A percentile compares a stretch with the other conserved stretches of the same genome.
Evolutionary conservation across 192 early-diverging fungal genomes (phyloP).

Genomic region (Coemansia sp.): DNA sequence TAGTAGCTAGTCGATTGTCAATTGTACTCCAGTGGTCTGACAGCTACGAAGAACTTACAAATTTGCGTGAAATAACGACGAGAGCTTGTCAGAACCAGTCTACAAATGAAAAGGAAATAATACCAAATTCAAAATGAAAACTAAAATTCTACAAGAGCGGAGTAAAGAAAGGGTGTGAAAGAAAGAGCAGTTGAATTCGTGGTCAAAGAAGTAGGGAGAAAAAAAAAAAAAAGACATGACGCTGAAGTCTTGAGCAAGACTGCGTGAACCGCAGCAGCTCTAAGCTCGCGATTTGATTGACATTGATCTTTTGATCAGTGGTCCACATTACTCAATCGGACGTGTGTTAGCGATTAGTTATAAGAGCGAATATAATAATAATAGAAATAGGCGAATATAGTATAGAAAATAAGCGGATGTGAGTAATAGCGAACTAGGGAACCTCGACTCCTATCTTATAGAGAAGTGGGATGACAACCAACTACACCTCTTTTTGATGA

Average conservation of each 20-base stretch:
- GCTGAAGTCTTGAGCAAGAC: neutral
- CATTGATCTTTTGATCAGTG: too few relatives aligned
- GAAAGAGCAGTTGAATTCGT: neutral
- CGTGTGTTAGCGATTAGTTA: too few relatives aligned
- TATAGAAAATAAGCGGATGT: too few relatives aligned
- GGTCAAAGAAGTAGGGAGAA: constrained; percentile 1
- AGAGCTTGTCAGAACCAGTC: constrained; percentile 6
- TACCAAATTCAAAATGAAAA: neutral
- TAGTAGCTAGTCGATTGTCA: neutral
- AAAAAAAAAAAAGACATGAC: neutral
- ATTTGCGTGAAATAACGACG: neutral
- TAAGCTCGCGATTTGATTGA: neutral
- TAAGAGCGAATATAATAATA: too few relatives aligned
- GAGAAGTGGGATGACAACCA: too few relatives aligned
- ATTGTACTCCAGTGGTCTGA: neutral
- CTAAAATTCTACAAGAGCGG: neutral
- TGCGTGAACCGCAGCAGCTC: neutral
- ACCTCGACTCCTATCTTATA: too few relatives aligned
- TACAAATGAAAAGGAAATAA: constrained; percentile 2
- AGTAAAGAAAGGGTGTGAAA: neutral
- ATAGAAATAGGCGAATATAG: too few relatives aligned
- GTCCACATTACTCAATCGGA: too few relatives aligned
- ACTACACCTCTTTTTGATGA: too few relatives aligned
- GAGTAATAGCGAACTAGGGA: too few relatives aligned
- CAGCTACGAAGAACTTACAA: neutral